Conservation (phyloP, 768 basidiomycete species). For the Leccinum fibrillosum region DNA sequence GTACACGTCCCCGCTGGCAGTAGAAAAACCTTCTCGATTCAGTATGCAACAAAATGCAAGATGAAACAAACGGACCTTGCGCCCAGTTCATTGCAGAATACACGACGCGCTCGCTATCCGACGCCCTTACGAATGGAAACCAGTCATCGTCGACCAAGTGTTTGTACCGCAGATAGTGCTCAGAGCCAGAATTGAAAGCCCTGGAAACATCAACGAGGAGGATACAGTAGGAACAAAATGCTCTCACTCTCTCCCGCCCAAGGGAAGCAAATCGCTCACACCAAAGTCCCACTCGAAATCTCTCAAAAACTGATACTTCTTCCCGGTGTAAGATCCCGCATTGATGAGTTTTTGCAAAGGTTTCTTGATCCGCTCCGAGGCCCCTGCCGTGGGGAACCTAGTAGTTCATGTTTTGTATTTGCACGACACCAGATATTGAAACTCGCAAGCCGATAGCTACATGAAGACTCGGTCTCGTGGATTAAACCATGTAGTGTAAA, state of each 20-base stretch:
- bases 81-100: constrained; percentile 70
- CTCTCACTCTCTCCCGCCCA: constrained; percentile 63
- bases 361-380: constrained; percentile 38
- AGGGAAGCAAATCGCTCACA: constrained; percentile 55
- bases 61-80: constrained; percentile 37
- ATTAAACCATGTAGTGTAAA: too few relatives aligned
- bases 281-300: constrained; percentile 61
- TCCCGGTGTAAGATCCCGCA: constrained; percentile 43
- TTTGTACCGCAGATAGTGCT: constrained; percentile 53
- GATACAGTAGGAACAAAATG: not conserved
- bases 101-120: constrained; percentile 56
- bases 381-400: constrained; percentile 63
- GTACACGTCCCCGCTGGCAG: constrained; percentile 45
- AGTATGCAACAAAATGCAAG: not conserved
- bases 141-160: constrained; percentile 41
- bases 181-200: constrained; percentile 49
- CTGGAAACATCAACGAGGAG: constrained; percentile 23
- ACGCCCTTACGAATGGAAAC: constrained; percentile 53
- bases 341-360: constrained; percentile 54
- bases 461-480: too few relatives aligned
- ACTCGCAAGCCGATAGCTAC: too few relatives aligned
- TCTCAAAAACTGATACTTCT: constrained; percentile 52
- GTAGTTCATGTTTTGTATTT: constrained; percentile 19
- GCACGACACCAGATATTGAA: too few relatives aligned
- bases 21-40: constrained; percentile 51